Conservation (phyloP, 208 protist species). For the Spironucleus salmonicida region DNA sequence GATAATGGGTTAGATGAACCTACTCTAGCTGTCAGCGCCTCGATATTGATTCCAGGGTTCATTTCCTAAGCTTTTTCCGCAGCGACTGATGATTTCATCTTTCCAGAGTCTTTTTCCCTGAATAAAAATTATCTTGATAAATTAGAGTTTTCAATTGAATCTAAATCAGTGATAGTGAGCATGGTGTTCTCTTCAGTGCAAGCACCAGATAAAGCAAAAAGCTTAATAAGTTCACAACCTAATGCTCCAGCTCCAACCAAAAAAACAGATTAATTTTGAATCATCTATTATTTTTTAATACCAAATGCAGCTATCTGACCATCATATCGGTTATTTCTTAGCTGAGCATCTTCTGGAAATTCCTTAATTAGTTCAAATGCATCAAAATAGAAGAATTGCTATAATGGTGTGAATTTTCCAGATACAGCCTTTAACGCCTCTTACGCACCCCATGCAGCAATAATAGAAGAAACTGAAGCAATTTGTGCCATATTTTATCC, state of each 20-base stretch:
- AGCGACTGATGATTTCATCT: constrained; percentile 76
- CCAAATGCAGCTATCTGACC: constrained; percentile 9
- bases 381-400: constrained; percentile 55
- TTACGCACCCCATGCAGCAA: constrained; percentile 39
- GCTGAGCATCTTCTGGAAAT: constrained; percentile 41
- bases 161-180: constrained; percentile 93
- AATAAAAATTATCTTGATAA: constrained; percentile 98
- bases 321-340: constrained; percentile 16
- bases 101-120: constrained; percentile 71
- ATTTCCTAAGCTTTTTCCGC: constrained; percentile 66
- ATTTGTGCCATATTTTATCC: constrained; percentile 7
- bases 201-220: neutral
- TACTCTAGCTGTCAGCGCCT: constrained; percentile 51
- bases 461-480: constrained; percentile 1
- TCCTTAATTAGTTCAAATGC: constrained; percentile 44
- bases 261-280: constrained; percentile 47
- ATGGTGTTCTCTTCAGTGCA: neutral
- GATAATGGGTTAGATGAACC: constrained; percentile 80
- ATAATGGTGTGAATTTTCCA: constrained; percentile 55
- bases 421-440: constrained; percentile 52
- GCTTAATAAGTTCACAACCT: constrained; percentile 91
- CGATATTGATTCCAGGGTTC: constrained; percentile 67
- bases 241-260: constrained; percentile 89
- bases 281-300: neutral
- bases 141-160: constrained; percentile 96